Conservation (phyloP, 2,329 filamentous ascomycete genomes). For the Conoideocrella luteorostrata region DNA sequence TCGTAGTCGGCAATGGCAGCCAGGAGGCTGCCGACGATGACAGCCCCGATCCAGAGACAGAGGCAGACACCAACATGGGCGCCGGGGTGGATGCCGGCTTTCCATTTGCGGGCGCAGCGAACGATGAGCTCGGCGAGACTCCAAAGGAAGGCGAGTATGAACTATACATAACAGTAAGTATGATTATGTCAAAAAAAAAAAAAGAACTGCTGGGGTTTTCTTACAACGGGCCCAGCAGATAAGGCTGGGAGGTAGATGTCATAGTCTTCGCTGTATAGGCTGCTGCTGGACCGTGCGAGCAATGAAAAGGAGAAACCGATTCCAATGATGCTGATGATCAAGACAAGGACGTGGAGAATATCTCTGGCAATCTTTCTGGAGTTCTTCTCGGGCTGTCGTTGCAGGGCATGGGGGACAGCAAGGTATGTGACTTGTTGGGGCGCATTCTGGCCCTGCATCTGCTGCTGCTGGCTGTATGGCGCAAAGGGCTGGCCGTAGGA, state of each 20-base stretch:
- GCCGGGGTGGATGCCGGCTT: slow-evolving; percentile 35
- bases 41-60: slow-evolving; percentile 32
- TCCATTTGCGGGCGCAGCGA: slow-evolving; percentile 24
- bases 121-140: slow-evolving; percentile 32
- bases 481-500: no score
- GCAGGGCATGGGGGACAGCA: no score
- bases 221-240: slow-evolving; percentile 9
- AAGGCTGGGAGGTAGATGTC: slow-evolving; percentile 8
- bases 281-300: not conserved
- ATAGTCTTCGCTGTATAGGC: slow-evolving; percentile 4
- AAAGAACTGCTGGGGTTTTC: no score
- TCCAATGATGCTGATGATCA: slow-evolving; percentile 21
- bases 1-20: slow-evolving; percentile 11
- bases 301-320: slow-evolving; percentile 22
- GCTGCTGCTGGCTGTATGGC: no score
- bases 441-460: no score
- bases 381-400: no score
- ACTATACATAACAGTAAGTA: no score
- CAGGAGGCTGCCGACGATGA: slow-evolving; percentile 19
- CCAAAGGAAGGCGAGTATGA: slow-evolving; percentile 23
- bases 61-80: slow-evolving; percentile 37
- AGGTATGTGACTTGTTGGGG: no score
- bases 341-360: slow-evolving; percentile 21
- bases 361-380: no score
- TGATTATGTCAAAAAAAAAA: no score